Evolutionary conservation across 2,329 filamentous ascomycete genomes (phyloP), one percentile per base, ranked within the genome.

Genomic region (Ascochyta clinopodiicola): DNA sequence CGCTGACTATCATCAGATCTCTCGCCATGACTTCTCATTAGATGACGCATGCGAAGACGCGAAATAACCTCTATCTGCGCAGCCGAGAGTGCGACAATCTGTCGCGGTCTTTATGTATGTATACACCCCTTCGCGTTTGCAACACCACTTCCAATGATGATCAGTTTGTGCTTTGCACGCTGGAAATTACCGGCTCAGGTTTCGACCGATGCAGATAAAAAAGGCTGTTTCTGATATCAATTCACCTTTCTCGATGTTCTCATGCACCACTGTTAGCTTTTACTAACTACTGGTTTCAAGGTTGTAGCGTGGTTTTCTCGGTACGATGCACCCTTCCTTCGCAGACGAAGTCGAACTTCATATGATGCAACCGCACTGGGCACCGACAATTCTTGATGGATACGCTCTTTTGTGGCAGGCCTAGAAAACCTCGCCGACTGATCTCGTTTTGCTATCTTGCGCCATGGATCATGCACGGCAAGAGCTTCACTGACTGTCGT

Each of bases 361-460:
- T 67, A 86, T 91, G 90, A 94, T 92, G 90, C 92, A 57, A 90
- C 83, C 91, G 92, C 92, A 96, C 92, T 96, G 92, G 92, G 92
- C 92, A 94, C 92, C 89, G 92, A 96, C 78, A 81, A 79, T 78
- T 82, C 78, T 87, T 92, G 92, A 92, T 77, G 90, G 92, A 87
- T 86, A 89, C 86, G 91, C 92, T 91, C 73, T 80, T 85, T 90
- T 91, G 91, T 79, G 92, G 91, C 92, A 96, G 92, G 92, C 92
- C 91, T 96, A 96, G 92, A 96, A 96, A 96, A 96, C 93, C 92
- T 96, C 87, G 92, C 91, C 92, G 90, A 94, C 92, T 96, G 92
- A 96, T 80, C 73, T 45, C 40, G 50, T 53, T 54, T 34, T 38
- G 22, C 29, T 24, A 37, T n/a, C 39, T 55, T 35, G 21, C 31